Base-by-base conservation (phyloP, 73 alveolate species). In the Paramecium tetraurelia region DNA sequence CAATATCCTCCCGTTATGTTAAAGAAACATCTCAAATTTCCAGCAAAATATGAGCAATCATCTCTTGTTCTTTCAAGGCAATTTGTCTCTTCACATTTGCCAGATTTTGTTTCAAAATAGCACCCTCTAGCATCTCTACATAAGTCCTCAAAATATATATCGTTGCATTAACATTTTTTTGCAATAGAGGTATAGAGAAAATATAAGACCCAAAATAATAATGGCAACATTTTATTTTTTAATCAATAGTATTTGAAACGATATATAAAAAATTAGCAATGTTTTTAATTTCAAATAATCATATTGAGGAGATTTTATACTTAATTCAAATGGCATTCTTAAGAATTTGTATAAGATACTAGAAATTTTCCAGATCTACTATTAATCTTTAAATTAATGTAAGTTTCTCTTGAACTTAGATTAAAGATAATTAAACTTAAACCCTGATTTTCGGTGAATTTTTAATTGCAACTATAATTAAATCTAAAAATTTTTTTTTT, bases 41-140 rank as follows among this genome's bases (percentile, higher is more conserved):
- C 87, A 33, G 68, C 87, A 18, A 38, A 75, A 38, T 29, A 75
- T 35, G 58, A 29, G 16, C 87, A 75, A 38, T 75, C 87, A 3
- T 29, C 59, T 16, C 35, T 38, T 12, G 87, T 29, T 75, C 87
- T 75, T 29, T 29, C 57, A 14, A 75, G 35, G n/a, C 87, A 75
- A 29, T 33, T 24, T 14, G 35, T 75, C n/a, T 75, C 87, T 41
- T 75, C 58, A n/a, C 87, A 75, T 1, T 27, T 31, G 8, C 84
- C 84, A 31, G 84, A 63, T 63, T 31, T 27, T 0, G 46, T 14
- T 31, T 63, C 46, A 63, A 63, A 63, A 31, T 27, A 63, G 29
- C 84, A 63, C 14, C 84, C 84, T 31, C 50, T 63, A 9, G 41
- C 41, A 63, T 63, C 84, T 63, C 84, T 63, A 63, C 84, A 63